Evolutionary conservation across 495 filamentous ascomycete species (phyloP).

Genomic region (Xylaria longipes): DNA sequence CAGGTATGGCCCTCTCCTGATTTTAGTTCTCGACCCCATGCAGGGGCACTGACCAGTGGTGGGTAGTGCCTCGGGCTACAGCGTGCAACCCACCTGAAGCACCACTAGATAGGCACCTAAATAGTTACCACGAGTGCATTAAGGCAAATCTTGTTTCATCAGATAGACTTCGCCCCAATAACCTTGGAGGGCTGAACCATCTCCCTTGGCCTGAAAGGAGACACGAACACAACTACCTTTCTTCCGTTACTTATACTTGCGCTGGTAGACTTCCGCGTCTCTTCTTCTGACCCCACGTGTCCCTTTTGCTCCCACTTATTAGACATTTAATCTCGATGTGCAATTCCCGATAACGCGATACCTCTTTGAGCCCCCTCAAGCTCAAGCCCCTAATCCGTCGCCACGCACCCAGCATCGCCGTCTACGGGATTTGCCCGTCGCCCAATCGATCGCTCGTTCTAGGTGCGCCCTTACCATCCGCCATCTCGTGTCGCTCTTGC

Average conservation of each 20-base stretch:
- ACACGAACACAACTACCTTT: constrained; percentile 17
- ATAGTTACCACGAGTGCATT: not conserved
- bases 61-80: not conserved
- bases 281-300: constrained; percentile 4
- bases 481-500: constrained; percentile 6
- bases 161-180: constrained; percentile 18
- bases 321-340: constrained; percentile 40
- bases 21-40: not conserved
- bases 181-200: constrained; percentile 4
- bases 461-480: not conserved
- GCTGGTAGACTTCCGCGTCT: constrained; percentile 32
- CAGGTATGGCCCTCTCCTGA: not conserved
- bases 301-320: constrained; percentile 28
- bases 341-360: constrained; percentile 36
- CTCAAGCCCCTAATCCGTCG: constrained; percentile 28
- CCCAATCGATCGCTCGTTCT: constrained; percentile 7
- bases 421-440: not conserved
- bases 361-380: not conserved
- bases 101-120: constrained; percentile 11
- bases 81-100: constrained; percentile 12
- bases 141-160: constrained; percentile 34
- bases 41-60: not conserved
- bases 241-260: constrained; percentile 18
- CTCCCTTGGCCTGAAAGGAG: not conserved
- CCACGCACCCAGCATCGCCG: not conserved